These are phyloP conservation scores for Pseudohalonectria lignicola DNA, from an alignment of 2,329 filamentous ascomycete genomes.

Conservation along the genomic window DNA sequence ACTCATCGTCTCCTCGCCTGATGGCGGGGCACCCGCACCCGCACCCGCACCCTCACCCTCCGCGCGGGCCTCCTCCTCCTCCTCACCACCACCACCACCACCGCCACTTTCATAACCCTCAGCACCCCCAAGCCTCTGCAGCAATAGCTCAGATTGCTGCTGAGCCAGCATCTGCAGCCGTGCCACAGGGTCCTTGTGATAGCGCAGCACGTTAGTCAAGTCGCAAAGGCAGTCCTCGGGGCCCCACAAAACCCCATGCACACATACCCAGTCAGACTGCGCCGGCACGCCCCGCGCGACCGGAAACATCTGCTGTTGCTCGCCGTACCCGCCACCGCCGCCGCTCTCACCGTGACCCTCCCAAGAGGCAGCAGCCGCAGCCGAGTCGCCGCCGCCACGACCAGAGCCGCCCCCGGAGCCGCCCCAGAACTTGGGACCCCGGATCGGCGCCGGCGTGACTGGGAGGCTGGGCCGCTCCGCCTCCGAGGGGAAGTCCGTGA, in stretches of 20 bases:
- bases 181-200: constrained; percentile 54
- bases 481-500: constrained; percentile 82
- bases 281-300: constrained; percentile 72
- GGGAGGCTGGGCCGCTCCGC: constrained; percentile 77
- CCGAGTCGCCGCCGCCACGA: background rate
- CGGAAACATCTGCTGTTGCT: constrained; percentile 44
- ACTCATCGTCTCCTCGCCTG: constrained; percentile 25
- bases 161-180: constrained; percentile 60
- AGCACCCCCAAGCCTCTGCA: constrained; percentile 35
- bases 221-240: constrained; percentile 43
- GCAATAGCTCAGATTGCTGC: constrained; percentile 52
- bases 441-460: constrained; percentile 77
- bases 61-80: constrained; percentile 13
- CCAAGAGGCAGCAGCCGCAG: no score
- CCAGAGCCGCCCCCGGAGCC: constrained; percentile 25
- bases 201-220: constrained; percentile 39
- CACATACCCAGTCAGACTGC: constrained; percentile 92
- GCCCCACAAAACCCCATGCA: constrained; percentile 38
- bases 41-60: no score
- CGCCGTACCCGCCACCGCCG: background rate
- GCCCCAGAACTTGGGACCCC: constrained; percentile 58
- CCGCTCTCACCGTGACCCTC: constrained; percentile 42
- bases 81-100: constrained; percentile 7
- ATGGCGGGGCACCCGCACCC: no score
- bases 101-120: constrained; percentile 8